Percentiles rank a stretch among this genome's conserved stretches.
These are phyloP conservation scores for Paratinospora sagittata DNA, from an alignment of 164 flowering plant species.

Conservation along the genomic window DNA sequence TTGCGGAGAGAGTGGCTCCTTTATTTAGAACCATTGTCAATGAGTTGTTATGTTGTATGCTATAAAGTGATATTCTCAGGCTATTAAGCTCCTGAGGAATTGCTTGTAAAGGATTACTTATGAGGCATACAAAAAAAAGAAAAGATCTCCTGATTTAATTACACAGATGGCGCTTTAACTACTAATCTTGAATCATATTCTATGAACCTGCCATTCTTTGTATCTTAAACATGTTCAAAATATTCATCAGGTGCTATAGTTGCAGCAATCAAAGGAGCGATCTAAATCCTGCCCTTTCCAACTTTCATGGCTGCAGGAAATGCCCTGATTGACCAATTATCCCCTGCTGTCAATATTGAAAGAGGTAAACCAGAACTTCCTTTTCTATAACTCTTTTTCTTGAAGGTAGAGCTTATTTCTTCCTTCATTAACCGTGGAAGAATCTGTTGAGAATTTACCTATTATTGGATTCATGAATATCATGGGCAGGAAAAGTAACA, in stretches of 20 bases:
- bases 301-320: neutral
- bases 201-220: neutral
- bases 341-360: neutral
- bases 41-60: conserved; percentile 27
- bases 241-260: neutral
- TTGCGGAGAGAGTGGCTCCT: conserved; percentile 10
- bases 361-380: neutral
- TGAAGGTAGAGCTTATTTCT: neutral
- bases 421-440: neutral
- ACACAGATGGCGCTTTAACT: neutral
- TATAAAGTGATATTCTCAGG: conserved; percentile 12
- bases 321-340: neutral
- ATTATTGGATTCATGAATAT: neutral
- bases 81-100: conserved; percentile 6
- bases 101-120: conserved; percentile 6
- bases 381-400: neutral
- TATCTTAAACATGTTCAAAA: neutral
- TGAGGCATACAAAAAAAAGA: neutral
- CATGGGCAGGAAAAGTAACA: neutral
- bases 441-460: neutral
- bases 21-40: conserved; percentile 13
- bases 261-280: neutral
- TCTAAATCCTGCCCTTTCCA: neutral
- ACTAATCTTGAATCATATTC: neutral
- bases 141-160: neutral